A percentile compares a stretch with the other conserved stretches of the same genome.
Conservation (phyloP, 2,329 filamentous ascomycete species). For the Colletotrichum tropicale region DNA sequence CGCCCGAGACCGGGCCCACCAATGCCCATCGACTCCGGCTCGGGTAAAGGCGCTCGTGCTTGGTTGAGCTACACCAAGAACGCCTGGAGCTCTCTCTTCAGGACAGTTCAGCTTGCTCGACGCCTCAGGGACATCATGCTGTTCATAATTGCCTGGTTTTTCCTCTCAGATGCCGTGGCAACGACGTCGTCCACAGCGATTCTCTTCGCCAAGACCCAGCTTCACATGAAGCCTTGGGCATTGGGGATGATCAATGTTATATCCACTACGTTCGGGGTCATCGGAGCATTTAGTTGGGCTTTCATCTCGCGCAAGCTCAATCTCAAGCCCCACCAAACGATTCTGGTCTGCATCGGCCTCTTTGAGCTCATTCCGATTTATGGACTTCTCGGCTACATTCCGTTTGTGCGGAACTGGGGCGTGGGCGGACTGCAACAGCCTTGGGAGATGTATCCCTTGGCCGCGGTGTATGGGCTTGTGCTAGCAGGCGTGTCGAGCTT, state of each 20-base stretch:
- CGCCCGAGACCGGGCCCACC: conserved; percentile 89
- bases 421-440: conserved; percentile 87
- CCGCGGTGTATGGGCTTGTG: conserved; percentile 89
- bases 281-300: conserved; percentile 91
- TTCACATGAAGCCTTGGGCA: conserved; percentile 88
- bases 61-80: conserved; percentile 78
- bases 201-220: conserved; percentile 90
- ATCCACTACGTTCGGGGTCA: conserved; percentile 80
- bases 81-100: conserved; percentile 86
- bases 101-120: conserved; percentile 77
- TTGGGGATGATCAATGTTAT: conserved; percentile 94
- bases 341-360: conserved; percentile 86
- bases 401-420: conserved; percentile 75
- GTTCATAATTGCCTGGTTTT: conserved; percentile 90
- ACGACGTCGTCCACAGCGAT: conserved; percentile 95
- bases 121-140: conserved; percentile 75
- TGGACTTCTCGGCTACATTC: conserved; percentile 85
- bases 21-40: conserved; percentile 47
- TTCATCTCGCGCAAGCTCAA: conserved; percentile 73
- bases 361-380: conserved; percentile 95
- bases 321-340: conserved; percentile 82
- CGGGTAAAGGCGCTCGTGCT: conserved; percentile 43
- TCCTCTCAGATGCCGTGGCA: conserved; percentile 91
- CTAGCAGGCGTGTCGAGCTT: conserved; percentile 92
- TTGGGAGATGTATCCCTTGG: conserved; percentile 96